Base-by-base conservation (phyloP, 768 basidiomycete genomes). In the Hypholoma sublateritium region DNA sequence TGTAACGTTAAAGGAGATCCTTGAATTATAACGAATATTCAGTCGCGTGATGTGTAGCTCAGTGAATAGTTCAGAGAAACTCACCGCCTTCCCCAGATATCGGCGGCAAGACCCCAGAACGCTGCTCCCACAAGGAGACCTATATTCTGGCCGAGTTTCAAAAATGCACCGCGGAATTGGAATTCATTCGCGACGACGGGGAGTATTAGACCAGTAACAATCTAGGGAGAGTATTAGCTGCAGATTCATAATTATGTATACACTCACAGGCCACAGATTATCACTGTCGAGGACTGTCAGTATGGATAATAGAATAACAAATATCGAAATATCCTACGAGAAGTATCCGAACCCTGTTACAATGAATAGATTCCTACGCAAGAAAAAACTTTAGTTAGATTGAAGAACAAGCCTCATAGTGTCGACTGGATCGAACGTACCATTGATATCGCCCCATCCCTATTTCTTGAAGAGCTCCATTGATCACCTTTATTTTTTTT, bases 71-170 rank as follows among this genome's bases (percentile, higher is more conserved):
- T 21, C 22, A 16, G 16, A 34, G 14, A 25, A 5, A 56, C 62
- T 24, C 55, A 87, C 85, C 74, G 79, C 64, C 88, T 75, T 9
- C 88, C 88, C 87, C 88, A 90, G 1, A 90, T 71, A 58, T 90
- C 88, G 13, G 82, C 83, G 11, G 80, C 81, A 22, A 87, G 67
- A 37, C 86, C 86, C 87, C 87, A 90, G 57, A 87, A 81, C 3
- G 79, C 78, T 13, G 86, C 85, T 22, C 89, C 88, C 0, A 88
- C 79, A 0, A 91, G 76, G 1, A 91, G 69, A 1, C 90, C 90
- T 13, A 89, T 73, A 58, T 88, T 88, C 66, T 87, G 87, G 1
- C 84, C 86, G 5, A 93, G 78, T 46, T 84, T 84, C 35, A 91
- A 74, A 64, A 81, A 84, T 0, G 85, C 86, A 0, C 83, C 83